These are phyloP conservation scores for Drechslerella stenobrocha DNA, from an alignment of 2,329 filamentous ascomycete species.

Conservation along the genomic window DNA sequence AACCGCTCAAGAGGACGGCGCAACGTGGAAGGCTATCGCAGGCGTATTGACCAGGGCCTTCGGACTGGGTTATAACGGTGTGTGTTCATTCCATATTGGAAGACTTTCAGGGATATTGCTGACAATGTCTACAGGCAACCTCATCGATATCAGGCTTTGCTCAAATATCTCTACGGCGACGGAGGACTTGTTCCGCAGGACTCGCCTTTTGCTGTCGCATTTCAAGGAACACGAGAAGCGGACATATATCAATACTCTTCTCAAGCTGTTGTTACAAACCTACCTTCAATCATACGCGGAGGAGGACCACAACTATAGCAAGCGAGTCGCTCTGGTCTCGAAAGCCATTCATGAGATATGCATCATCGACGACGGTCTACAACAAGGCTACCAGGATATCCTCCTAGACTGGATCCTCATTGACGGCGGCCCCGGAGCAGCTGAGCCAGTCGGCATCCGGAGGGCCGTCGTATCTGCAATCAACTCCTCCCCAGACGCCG, in stretches of 20 bases:
- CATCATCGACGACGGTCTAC: constrained; percentile 27
- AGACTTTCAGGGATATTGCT: constrained; percentile 14
- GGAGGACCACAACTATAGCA: constrained; percentile 35
- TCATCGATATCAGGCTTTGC: constrained; percentile 26
- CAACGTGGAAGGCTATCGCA: constrained; percentile 57
- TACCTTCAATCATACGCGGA: constrained; percentile 55
- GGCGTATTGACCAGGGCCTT: constrained; percentile 65
- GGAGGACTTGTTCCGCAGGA: constrained; percentile 49
- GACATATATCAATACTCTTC: constrained; percentile 56
- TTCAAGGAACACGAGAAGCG: constrained; percentile 59
- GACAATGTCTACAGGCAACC: constrained; percentile 50
- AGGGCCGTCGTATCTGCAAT: constrained; percentile 67
- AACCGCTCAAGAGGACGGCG: constrained; percentile 55
- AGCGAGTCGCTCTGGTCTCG: constrained; percentile 21
- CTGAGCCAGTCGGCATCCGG: constrained; percentile 67
- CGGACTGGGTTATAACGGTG: constrained; percentile 73
- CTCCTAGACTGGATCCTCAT: constrained; percentile 68
- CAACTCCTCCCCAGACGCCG: constrained; percentile 58
- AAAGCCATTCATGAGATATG: constrained; percentile 41
- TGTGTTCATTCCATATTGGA: constrained; percentile 55
- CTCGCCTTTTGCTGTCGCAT: constrained; percentile 55
- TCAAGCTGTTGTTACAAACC: constrained; percentile 59
- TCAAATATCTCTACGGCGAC: constrained; percentile 23
- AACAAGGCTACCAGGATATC: constrained; percentile 59
- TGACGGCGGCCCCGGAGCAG: constrained; percentile 67